Base-by-base conservation (phyloP, 768 basidiomycete species). In the Terana coerulea region DNA sequence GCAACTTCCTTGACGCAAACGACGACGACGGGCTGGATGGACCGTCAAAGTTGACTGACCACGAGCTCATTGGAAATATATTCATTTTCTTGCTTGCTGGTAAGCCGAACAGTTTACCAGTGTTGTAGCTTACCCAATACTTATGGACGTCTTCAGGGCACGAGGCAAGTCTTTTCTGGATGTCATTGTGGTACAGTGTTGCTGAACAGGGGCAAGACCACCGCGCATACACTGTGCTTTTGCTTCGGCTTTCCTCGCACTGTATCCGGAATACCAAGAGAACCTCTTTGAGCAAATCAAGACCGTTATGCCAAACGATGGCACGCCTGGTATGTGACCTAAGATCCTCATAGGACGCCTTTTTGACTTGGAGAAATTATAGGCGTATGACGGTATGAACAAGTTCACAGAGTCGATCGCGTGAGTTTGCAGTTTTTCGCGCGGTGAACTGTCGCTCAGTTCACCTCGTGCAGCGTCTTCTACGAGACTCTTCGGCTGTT, bases 11-110 rank as follows among this genome's bases (percentile, higher is more conserved):
- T 30, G 70, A 71, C 53, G 77, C 78, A 5, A 81, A 77, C 60
- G 50, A 44, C 5, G 71, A 73, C 48, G 67, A 68, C 21, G 56
- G 58, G 7, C 40, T 36, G 2, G 59, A 67, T 21, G 61, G 55
- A 1, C 54, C 55, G 5, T 50, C 61, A 17, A 68, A 66, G 51
- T 58, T 79, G 44, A 69, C 67, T 7, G 75, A 79, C 34, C 62
- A 59, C 17, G 79, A 80, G 56, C 61, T 81, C 39, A 3, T 41
- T 65, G 68, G 67, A 5, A 72, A 74, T 52, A 60, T 70, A 10
- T 74, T 70, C 60, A 67, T 75, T 15, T 69, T 73, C 51, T 58
- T 84, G 25, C 59, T 86, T 17, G 84, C 83, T 22, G 63, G 82
- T 55, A 40, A 17, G 51, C 45, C 3, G 31, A 14, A 15, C 7